phyloP scores from a whole-genome alignment of 257 asterid species.

The Petrea volubilis region DNA sequence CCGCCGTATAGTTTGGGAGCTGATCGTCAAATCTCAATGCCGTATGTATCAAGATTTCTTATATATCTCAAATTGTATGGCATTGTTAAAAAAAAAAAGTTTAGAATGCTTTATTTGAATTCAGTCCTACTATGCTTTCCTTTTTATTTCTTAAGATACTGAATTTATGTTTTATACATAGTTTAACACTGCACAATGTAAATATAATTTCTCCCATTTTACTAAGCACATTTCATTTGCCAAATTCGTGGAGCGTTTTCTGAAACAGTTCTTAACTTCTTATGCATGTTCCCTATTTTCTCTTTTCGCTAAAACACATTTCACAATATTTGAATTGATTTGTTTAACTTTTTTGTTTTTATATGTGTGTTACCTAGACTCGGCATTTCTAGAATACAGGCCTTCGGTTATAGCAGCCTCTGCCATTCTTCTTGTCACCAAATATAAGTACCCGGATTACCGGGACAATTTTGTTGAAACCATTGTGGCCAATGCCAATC shows the following conservation, averaged over 20 bases:
- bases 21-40: slow-evolving; percentile 10
- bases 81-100: no score
- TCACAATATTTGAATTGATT: neutral
- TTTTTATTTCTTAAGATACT: neutral
- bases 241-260: neutral
- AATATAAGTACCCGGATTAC: no score
- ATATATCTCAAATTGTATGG: neutral
- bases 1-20: neutral
- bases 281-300: neutral
- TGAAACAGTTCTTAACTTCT: neutral
- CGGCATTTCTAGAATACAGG: neutral
- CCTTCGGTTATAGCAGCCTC: slow-evolving; percentile 8
- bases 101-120: neutral
- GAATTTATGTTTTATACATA: no score
- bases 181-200: neutral
- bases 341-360: neutral
- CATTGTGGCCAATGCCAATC: no score
- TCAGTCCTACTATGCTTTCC: neutral
- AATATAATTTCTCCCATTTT: neutral
- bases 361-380: neutral
- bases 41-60: neutral
- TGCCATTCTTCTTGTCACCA: no score
- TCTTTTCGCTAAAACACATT: neutral
- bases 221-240: neutral
- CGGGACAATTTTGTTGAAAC: no score